Conservation (phyloP, 2,329 filamentous ascomycete species). For the Sarocladium oryzae region DNA sequence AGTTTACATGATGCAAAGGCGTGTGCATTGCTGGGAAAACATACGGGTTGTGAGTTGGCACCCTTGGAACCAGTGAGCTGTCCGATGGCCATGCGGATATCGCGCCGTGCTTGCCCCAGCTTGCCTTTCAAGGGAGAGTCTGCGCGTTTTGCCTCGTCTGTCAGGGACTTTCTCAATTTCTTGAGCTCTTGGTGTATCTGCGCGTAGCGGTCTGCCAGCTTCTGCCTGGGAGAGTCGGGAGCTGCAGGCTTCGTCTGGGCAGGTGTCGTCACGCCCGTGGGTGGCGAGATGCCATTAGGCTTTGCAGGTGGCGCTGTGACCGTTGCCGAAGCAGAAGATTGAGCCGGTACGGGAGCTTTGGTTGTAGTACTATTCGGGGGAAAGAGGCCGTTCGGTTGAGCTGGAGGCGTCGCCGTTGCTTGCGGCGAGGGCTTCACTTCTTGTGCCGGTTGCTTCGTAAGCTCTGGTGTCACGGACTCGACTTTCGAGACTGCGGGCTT, state of each 20-base stretch:
- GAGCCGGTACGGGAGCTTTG: conserved; percentile 10
- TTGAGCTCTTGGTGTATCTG: conserved; percentile 65
- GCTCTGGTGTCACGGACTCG: conserved; percentile 5
- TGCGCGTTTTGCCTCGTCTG: conserved; percentile 45
- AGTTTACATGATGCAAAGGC: conserved; percentile 6
- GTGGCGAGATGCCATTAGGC: conserved; percentile 11
- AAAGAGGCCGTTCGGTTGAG: background rate
- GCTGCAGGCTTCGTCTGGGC: conserved; percentile 11
- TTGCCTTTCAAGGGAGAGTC: conserved; percentile 51
- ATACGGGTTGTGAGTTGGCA: conserved; percentile 43
- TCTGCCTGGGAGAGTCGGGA: conserved; percentile 10
- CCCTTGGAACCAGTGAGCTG: conserved; percentile 63
- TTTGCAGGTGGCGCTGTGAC: background rate
- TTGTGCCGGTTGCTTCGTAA: conserved; percentile 7
- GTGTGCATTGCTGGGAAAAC: conserved; percentile 10
- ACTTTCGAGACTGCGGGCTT: conserved; percentile 11
- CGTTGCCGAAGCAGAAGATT: background rate
- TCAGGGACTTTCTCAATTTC: conserved; percentile 54
- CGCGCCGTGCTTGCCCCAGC: conserved; percentile 65
- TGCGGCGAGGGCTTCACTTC: background rate
- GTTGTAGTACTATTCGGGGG: conserved; percentile 11
- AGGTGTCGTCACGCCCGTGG: conserved; percentile 11
- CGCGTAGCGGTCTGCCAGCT: conserved; percentile 34
- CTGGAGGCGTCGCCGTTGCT: background rate
- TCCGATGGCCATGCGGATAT: conserved; percentile 65